phyloP scores from a whole-genome alignment of 495 filamentous ascomycete genomes.

The Melanomma pulvis-pyrius region DNA sequence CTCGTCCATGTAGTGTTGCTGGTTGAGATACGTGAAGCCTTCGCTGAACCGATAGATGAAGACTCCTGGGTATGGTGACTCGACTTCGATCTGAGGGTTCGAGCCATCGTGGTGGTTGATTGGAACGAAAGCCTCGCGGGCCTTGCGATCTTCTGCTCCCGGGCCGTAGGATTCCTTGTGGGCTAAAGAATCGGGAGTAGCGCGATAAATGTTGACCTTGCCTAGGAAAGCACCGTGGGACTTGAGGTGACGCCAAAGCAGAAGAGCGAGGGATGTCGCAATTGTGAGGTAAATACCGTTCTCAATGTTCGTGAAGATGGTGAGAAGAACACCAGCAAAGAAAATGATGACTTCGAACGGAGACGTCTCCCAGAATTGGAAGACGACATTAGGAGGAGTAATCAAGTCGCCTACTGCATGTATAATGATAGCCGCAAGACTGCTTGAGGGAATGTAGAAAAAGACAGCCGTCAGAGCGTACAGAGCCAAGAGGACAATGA shows the following conservation, averaged over 20 bases:
- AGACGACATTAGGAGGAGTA: constrained; percentile 87
- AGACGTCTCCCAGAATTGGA: constrained; percentile 92
- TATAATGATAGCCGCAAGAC: constrained; percentile 89
- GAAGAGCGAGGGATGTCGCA: constrained; percentile 68
- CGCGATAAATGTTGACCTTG: constrained; percentile 82
- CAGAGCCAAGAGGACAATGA: constrained; percentile 87
- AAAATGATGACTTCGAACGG: constrained; percentile 91
- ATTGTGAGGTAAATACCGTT: constrained; percentile 91
- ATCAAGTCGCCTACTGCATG: constrained; percentile 95
- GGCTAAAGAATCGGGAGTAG: constrained; percentile 71
- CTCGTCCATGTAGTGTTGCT: constrained; percentile 83
- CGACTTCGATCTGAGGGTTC: constrained; percentile 78
- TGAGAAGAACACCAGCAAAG: constrained; percentile 89
- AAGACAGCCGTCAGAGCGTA: constrained; percentile 93
- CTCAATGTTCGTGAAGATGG: constrained; percentile 85
- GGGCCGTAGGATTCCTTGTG: constrained; percentile 10
- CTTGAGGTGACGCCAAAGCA: constrained; percentile 83
- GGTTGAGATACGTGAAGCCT: constrained; percentile 95
- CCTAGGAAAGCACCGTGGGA: constrained; percentile 86
- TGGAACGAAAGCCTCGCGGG: constrained; percentile 84
- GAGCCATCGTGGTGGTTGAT: constrained; percentile 85
- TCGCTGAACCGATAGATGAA: constrained; percentile 98
- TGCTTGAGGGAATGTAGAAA: constrained; percentile 86
- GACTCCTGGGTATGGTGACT: constrained; percentile 84
- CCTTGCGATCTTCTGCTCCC: constrained; percentile 27